Conservation (phyloP, 1,139 yeast species). For the Magnusiomyces sp. region DNA sequence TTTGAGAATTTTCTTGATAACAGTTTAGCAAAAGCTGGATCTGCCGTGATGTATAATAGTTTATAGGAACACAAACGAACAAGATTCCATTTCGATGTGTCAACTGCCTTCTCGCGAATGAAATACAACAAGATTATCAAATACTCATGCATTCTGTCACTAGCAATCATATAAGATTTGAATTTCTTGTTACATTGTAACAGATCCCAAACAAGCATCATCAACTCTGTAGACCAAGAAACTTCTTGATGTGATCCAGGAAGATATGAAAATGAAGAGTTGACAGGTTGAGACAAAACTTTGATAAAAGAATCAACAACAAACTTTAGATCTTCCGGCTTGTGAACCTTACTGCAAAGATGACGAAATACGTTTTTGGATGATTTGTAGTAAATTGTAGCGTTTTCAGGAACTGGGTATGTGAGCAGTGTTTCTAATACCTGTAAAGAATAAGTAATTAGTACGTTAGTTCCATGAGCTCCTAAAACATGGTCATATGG, state of each 20-base stretch:
- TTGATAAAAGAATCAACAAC: slow-evolving; percentile 34
- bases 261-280: slow-evolving; percentile 27
- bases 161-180: slow-evolving; percentile 40
- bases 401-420: slow-evolving; percentile 49
- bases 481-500: slow-evolving; percentile 32
- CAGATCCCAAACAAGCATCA: slow-evolving; percentile 67
- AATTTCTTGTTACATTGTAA: slow-evolving; percentile 53
- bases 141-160: slow-evolving; percentile 45
- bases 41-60: slow-evolving; percentile 52
- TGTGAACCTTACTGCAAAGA: slow-evolving; percentile 31
- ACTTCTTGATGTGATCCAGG: slow-evolving; percentile 29
- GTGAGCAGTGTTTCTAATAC: slow-evolving; percentile 52
- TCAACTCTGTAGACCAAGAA: slow-evolving; percentile 38
- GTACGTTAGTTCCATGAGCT: slow-evolving; percentile 43
- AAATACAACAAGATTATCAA: slow-evolving; percentile 49
- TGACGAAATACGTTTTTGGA: slow-evolving; percentile 27
- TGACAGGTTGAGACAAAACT: slow-evolving; percentile 28
- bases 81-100: slow-evolving; percentile 39
- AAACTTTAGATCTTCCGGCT: slow-evolving; percentile 38
- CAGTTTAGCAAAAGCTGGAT: slow-evolving; percentile 27
- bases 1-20: slow-evolving; percentile 24
- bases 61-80: slow-evolving; percentile 55
- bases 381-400: slow-evolving; percentile 4
- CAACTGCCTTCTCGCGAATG: slow-evolving; percentile 42
- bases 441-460: slow-evolving; percentile 54